A percentile compares a stretch with the other conserved stretches of the same genome.
These are phyloP conservation scores for Calvatia gigantea DNA, from an alignment of 768 basidiomycete species.

Conservation along the genomic window DNA sequence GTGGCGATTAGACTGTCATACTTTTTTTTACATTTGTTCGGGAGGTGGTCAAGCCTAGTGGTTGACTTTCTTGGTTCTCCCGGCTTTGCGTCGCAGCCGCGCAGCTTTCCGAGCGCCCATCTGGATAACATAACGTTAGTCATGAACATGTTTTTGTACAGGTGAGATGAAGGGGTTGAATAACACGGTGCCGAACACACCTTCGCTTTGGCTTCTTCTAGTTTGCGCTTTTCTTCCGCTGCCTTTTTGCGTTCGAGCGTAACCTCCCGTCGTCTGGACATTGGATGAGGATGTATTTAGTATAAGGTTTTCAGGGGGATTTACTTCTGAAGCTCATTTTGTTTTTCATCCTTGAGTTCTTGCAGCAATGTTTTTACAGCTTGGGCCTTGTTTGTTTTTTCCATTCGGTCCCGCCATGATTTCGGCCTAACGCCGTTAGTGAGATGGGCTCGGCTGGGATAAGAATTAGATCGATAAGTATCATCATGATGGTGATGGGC, in stretches of 20 bases:
- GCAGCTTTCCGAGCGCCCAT: constrained; percentile 82
- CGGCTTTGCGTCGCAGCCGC: constrained; percentile 66
- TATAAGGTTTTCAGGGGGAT: constrained; percentile 11
- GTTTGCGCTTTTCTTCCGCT: constrained; percentile 65
- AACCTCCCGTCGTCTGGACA: constrained; percentile 57
- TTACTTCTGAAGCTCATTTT: constrained; percentile 61
- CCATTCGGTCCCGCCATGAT: constrained; percentile 67
- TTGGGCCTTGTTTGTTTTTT: constrained; percentile 57
- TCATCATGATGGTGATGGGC: neutral
- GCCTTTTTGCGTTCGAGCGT: constrained; percentile 69
- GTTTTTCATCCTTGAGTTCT: constrained; percentile 76
- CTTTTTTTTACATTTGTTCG: constrained; percentile 11
- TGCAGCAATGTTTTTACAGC: constrained; percentile 72
- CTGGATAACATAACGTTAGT: constrained; percentile 29
- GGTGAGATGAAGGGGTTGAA: constrained; percentile 4
- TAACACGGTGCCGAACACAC: constrained; percentile 27
- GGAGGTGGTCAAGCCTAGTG: constrained; percentile 41
- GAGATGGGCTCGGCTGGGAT: constrained; percentile 62
- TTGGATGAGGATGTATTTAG: constrained; percentile 4
- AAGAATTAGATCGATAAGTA: constrained; percentile 10
- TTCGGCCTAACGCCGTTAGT: constrained; percentile 63
- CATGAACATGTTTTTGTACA: constrained; percentile 4
- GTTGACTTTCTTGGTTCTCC: constrained; percentile 78
- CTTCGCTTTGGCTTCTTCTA: constrained; percentile 66
- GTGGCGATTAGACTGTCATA: constrained; percentile 7